Conservation (phyloP, 2,329 filamentous ascomycete species). For the Aschersonia sp. region DNA sequence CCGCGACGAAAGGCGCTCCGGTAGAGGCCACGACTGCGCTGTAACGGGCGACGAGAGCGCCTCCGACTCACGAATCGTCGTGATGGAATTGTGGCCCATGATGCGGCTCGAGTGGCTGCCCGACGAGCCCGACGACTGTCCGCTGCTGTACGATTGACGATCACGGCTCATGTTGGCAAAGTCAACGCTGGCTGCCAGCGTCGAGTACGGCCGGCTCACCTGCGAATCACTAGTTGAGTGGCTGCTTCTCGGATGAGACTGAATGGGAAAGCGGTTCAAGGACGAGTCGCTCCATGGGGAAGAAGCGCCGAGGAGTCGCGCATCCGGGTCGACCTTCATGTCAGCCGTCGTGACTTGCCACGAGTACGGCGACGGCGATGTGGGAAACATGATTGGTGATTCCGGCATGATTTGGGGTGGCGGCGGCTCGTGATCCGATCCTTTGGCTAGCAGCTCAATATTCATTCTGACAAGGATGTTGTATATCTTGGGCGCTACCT, state of each 20-base stretch:
- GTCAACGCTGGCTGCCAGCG: conserved; percentile 1
- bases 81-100: conserved; percentile 2
- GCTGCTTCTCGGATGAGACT: background rate
- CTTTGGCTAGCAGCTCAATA: conserved; percentile 21
- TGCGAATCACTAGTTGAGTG: background rate
- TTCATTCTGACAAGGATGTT: conserved; percentile 40
- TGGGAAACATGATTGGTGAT: conserved; percentile 1
- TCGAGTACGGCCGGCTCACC: background rate
- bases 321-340: background rate
- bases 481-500: conserved; percentile 30
- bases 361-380: conserved; percentile 1
- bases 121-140: conserved; percentile 4
- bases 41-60: background rate
- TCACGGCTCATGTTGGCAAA: conserved; percentile 2
- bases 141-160: conserved; percentile 6
- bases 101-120: conserved; percentile 4
- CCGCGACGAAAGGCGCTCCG: background rate
- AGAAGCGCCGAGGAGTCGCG: background rate
- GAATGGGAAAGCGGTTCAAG: background rate
- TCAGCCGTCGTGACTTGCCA: background rate
- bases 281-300: background rate
- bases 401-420: conserved; percentile 5
- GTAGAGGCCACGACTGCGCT: background rate
- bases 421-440: conserved; percentile 9
- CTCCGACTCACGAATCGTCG: conserved; percentile 3